phyloP scores from a whole-genome alignment of 2,329 filamentous ascomycete species.

The Sporothrix variecibatus region DNA sequence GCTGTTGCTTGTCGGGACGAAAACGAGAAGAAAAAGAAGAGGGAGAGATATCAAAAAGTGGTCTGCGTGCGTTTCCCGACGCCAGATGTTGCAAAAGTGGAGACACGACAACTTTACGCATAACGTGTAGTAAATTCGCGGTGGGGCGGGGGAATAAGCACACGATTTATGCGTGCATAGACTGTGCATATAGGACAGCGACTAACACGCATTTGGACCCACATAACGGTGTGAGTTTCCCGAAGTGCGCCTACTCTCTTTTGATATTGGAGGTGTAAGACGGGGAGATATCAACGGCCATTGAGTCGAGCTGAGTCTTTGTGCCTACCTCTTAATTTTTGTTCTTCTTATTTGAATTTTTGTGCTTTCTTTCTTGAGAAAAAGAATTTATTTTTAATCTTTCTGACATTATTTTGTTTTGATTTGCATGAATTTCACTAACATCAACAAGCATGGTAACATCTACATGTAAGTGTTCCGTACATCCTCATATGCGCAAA shows the following conservation, averaged over 20 bases:
- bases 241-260: not conserved
- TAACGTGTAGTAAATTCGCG: not conserved
- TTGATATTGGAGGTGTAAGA: not conserved
- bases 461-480: no score
- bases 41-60: not conserved
- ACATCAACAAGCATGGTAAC: not conserved
- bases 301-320: no score
- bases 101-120: not conserved
- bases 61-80: slow-evolving; percentile 9
- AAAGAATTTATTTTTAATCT: no score
- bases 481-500: no score
- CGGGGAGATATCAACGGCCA: not conserved
- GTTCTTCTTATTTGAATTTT: not conserved
- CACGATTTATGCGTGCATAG: not conserved
- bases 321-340: not conserved
- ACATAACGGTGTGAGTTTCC: not conserved
- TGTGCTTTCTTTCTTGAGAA: no score
- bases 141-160: not conserved
- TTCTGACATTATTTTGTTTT: no score
- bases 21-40: not conserved
- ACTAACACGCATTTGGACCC: not conserved
- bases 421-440: no score
- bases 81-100: not conserved
- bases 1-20: not conserved
- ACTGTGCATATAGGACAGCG: not conserved